A percentile compares a stretch with the other conserved stretches of the same genome.
These are phyloP conservation scores for Colletotrichum tropicicola DNA, from an alignment of 2,329 filamentous ascomycete species.

Conservation along the genomic window DNA sequence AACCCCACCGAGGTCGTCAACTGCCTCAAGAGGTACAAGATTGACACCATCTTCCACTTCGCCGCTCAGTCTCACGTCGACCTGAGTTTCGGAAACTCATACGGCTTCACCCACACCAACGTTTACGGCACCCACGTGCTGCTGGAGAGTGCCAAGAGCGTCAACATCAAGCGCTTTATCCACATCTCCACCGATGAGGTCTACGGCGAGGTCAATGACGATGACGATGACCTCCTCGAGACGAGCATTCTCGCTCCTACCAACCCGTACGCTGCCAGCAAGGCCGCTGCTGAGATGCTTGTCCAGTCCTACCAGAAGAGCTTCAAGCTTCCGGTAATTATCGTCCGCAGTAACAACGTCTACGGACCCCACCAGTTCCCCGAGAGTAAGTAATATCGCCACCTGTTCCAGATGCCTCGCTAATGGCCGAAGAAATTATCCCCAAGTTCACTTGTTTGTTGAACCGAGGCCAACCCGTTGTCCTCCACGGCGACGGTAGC, in stretches of 20 bases:
- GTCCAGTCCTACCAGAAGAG: slow-evolving; percentile 88
- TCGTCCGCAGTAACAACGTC: slow-evolving; percentile 85
- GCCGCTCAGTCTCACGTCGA: slow-evolving; percentile 89
- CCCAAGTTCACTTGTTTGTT: slow-evolving; percentile 82
- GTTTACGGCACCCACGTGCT: slow-evolving; percentile 87
- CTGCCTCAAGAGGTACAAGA: slow-evolving; percentile 74
- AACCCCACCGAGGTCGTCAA: slow-evolving; percentile 74
- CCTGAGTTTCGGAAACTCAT: slow-evolving; percentile 83
- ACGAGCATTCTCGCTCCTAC: slow-evolving; percentile 80
- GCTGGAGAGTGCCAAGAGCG: slow-evolving; percentile 78
- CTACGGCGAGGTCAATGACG: slow-evolving; percentile 80
- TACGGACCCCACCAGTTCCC: slow-evolving; percentile 87
- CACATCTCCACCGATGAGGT: slow-evolving; percentile 89
- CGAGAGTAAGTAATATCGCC: slow-evolving; percentile 68
- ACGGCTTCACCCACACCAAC: slow-evolving; percentile 83
- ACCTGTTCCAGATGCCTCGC: neutral
- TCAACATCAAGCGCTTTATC: slow-evolving; percentile 77
- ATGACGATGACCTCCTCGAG: slow-evolving; percentile 76
- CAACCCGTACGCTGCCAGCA: slow-evolving; percentile 84
- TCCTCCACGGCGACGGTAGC: slow-evolving; percentile 80
- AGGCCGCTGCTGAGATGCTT: slow-evolving; percentile 85
- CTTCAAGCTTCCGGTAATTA: slow-evolving; percentile 82
- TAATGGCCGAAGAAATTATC: slow-evolving; percentile 73
- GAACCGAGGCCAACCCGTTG: slow-evolving; percentile 70
- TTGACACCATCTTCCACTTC: slow-evolving; percentile 86